These are phyloP conservation scores for Magnusiomyces sp. DNA, from an alignment of 1,139 yeast genomes.

Conservation along the genomic window DNA sequence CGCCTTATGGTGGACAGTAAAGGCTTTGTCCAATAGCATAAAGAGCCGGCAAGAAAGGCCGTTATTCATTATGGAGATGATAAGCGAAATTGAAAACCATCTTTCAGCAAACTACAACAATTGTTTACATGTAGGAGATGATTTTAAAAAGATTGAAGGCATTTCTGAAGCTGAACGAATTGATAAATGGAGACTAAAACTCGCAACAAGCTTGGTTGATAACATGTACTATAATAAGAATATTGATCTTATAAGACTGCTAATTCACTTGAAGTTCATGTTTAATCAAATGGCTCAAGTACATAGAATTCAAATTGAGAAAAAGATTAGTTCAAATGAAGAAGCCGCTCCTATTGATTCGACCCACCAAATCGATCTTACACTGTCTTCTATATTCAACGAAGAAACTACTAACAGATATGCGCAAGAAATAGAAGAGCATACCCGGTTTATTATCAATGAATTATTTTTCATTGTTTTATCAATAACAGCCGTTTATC, in stretches of 20 bases:
- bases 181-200: background rate
- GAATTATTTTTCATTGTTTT: constrained; percentile 1
- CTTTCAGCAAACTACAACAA: background rate
- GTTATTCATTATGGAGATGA: background rate
- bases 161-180: background rate
- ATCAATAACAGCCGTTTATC: background rate
- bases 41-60: background rate
- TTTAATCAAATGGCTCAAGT: background rate
- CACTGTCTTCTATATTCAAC: background rate
- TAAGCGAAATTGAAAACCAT: constrained; percentile 1
- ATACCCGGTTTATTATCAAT: background rate
- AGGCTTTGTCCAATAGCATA: constrained; percentile 2
- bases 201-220: background rate
- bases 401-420: background rate
- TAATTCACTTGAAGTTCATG: background rate
- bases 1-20: constrained; percentile 3
- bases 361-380: background rate
- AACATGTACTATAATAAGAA: background rate
- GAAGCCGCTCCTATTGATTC: background rate
- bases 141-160: background rate
- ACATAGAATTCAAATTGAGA: background rate
- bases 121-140: background rate
- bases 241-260: background rate
- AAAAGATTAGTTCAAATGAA: background rate
- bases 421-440: background rate